Base-by-base conservation (phyloP, 169 alveolate genomes). In the Plasmodium malariae region DNA sequence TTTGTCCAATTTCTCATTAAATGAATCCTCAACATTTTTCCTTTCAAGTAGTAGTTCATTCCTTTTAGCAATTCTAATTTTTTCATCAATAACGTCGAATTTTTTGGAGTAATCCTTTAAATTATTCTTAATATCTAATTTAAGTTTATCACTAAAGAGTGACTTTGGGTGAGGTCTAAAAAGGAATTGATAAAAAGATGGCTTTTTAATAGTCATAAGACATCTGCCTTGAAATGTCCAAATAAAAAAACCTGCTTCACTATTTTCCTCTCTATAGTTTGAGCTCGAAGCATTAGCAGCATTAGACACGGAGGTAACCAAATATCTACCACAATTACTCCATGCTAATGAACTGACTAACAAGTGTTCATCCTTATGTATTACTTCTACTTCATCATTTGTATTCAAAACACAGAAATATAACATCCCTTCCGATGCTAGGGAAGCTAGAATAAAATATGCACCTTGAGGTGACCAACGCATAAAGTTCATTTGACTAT, bases 141-240 rank as follows among this genome's bases (percentile, higher is more conserved):
- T 89, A 74, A 94, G 94, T 54, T 91, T 89, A 68, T 74, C 93
- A 43, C 95, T 88, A 74, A 96, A 60, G 36, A 96, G 87, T 0
- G 97, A 90, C 21, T 97, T 95, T 3, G 98, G 98, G 43, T 96
- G 98, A 5, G 98, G 98, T 73, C 98, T 70, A 95, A 97, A 96
- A 17, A 94, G 89, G 69, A 96, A 95, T 87, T 94, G 96, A 92
- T 93, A 95, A 74, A 96, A 95, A 70, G 94, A 86, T 40, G 96
- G 97, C 83, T 94, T 89, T 88, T 95, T 89, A 9, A 93, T 71
- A 76, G 93, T 93, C 93, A 94, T 93, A 71, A 94, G 85, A 74
- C 94, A 93, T 83, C 95, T 93, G 3, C 98, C 98, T 91, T 96
- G 98, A 87, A 96, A 95, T 0, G 97, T 89, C 98, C 98, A 96